phyloP scores from a whole-genome alignment of 768 basidiomycete species.

The button mushroom (Agaricus bisporus) region DNA sequence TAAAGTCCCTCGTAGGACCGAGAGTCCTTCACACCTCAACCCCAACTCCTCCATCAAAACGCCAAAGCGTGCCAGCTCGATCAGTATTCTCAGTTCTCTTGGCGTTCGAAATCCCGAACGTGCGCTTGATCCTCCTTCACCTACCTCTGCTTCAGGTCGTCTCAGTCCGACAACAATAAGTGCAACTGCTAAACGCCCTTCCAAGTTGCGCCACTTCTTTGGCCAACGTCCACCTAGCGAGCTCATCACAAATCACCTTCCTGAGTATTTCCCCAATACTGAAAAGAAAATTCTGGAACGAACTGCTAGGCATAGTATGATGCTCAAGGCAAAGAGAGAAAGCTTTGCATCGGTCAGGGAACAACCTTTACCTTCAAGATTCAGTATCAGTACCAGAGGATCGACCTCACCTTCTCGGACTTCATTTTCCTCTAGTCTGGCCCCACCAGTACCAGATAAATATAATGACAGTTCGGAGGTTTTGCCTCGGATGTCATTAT shows the following conservation, averaged over 20 bases:
- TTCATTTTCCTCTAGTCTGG: slow-evolving; percentile 42
- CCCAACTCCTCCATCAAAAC: slow-evolving; percentile 39
- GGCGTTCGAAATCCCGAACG: slow-evolving; percentile 80
- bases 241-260: slow-evolving; percentile 89
- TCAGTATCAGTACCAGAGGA: slow-evolving; percentile 57
- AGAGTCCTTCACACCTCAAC: slow-evolving; percentile 31
- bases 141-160: slow-evolving; percentile 27
- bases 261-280: slow-evolving; percentile 92
- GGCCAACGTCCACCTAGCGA: slow-evolving; percentile 97
- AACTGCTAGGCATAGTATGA: slow-evolving; percentile 86
- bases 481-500: slow-evolving; percentile 68
- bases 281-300: slow-evolving; percentile 89
- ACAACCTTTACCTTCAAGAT: slow-evolving; percentile 44
- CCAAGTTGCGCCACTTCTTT: slow-evolving; percentile 91
- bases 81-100: slow-evolving; percentile 90
- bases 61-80: slow-evolving; percentile 88
- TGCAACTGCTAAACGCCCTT: slow-evolving; percentile 44
- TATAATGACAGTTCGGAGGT: slow-evolving; percentile 30
- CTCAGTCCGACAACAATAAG: slow-evolving; percentile 22
- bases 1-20: slow-evolving; percentile 32
- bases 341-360: slow-evolving; percentile 44
- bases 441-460: slow-evolving; percentile 33
- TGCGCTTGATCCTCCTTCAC: slow-evolving; percentile 55
- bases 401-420: slow-evolving; percentile 43
- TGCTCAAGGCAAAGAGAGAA: slow-evolving; percentile 45